Conservation (phyloP, 2,329 filamentous ascomycete species). For the Penicillium sp. region DNA sequence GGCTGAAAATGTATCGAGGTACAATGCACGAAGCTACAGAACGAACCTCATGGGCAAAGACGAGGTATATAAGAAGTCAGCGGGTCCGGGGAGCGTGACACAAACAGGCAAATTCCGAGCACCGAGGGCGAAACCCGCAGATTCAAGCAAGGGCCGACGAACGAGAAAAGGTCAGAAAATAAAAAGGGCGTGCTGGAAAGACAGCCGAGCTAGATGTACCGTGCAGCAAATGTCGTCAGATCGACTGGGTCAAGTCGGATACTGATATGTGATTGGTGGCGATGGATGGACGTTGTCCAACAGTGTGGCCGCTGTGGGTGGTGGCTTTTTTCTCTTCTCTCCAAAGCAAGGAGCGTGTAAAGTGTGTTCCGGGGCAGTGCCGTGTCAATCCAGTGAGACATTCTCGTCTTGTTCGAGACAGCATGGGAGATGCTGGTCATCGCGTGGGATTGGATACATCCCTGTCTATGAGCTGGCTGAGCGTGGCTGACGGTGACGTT, state of each 20-base stretch:
- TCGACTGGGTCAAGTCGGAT: not conserved
- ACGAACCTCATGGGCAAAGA: not conserved
- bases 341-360: not conserved
- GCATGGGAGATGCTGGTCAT: no score
- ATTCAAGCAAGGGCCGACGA: constrained; percentile 16
- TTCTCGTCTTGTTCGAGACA: no score
- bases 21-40: not conserved
- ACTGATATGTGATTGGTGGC: no score
- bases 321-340: no score
- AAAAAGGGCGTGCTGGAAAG: not conserved
- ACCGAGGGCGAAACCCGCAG: constrained; percentile 9
- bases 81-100: constrained; percentile 7
- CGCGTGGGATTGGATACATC: no score
- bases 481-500: constrained; percentile 2
- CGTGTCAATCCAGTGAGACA: no score
- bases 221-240: constrained; percentile 14
- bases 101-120: constrained; percentile 10
- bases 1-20: not conserved
- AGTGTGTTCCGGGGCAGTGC: no score
- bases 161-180: not conserved
- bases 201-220: no score
- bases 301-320: not conserved
- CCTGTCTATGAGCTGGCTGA: not conserved
- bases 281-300: not conserved
- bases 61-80: constrained; percentile 16